phyloP scores from a whole-genome alignment of 306 rosid genomes.

The Fragaria nilgerrensis region DNA sequence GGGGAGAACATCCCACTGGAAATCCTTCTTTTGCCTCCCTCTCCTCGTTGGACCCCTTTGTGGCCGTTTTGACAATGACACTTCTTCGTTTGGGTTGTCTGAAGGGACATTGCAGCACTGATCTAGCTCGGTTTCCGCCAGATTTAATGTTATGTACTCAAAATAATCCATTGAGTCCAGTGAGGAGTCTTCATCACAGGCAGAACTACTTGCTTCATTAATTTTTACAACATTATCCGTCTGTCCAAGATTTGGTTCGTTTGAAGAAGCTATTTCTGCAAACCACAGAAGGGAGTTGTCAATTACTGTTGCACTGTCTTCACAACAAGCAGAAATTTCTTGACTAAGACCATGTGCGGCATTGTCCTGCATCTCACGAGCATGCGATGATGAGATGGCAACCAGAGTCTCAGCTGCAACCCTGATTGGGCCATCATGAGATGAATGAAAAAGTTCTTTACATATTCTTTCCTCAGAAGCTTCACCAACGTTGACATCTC shows the following conservation, averaged over 20 bases:
- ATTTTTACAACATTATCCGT: no score
- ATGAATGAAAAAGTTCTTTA: slow-evolving; percentile 28
- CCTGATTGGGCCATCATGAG: slow-evolving; percentile 43
- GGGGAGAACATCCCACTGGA: slow-evolving; percentile 85
- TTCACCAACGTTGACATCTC: slow-evolving; percentile 38
- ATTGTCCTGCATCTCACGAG: no score
- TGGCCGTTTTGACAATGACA: slow-evolving; percentile 44
- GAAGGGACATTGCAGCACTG: slow-evolving; percentile 59
- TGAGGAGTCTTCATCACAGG: no score
- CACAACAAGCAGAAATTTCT: slow-evolving; percentile 22
- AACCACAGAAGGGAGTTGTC: no score
- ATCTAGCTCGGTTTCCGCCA: slow-evolving; percentile 54
- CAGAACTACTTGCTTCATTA: no score
- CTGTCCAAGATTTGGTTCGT: no score
- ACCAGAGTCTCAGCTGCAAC: no score
- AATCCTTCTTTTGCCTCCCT: slow-evolving; percentile 81
- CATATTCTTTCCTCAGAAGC: slow-evolving; percentile 30
- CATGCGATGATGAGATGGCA: no score
- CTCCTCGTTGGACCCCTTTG: slow-evolving; percentile 68
- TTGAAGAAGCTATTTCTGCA: no score
- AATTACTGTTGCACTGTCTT: slow-evolving; percentile 38
- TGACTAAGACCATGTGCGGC: not conserved
- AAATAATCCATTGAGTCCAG: no score
- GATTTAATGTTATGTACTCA: no score
- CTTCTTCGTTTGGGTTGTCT: slow-evolving; percentile 58